phyloP scores from a whole-genome alignment of 306 rosid species.

The Quercus engelmannii region DNA sequence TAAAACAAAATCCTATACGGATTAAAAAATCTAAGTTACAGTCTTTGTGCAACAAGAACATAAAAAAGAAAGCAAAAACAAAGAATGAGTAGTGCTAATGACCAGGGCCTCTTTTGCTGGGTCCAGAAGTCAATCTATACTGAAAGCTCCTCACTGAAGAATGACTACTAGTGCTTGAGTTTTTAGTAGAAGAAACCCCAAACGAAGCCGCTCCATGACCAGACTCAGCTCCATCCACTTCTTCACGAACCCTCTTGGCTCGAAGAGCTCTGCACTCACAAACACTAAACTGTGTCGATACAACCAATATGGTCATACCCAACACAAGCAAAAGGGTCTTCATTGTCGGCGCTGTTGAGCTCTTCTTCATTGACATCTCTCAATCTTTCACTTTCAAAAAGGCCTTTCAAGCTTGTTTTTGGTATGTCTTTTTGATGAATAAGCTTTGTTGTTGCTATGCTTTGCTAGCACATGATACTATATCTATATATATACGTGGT shows the following conservation, averaged over 20 bases:
- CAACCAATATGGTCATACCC: constrained; percentile 33
- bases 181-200: constrained; percentile 38
- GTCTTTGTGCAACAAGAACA: not conserved
- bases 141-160: constrained; percentile 39
- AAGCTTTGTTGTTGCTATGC: not conserved
- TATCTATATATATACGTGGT: not conserved
- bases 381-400: not conserved
- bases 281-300: constrained; percentile 26
- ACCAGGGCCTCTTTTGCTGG: constrained; percentile 82
- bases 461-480: not conserved
- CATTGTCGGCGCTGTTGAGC: constrained; percentile 6
- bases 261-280: constrained; percentile 60
- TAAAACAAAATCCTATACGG: not conserved
- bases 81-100: constrained; percentile 31
- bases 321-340: constrained; percentile 28
- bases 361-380: constrained; percentile 34
- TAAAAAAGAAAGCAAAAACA: not conserved
- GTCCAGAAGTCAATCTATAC: constrained; percentile 62
- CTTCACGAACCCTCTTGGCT: constrained; percentile 11
- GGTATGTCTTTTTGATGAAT: not conserved
- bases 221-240: constrained; percentile 13
- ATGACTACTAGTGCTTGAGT: constrained; percentile 20
- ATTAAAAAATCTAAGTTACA: not conserved
- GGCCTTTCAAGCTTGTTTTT: not conserved
- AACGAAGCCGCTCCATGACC: constrained; percentile 24